phyloP scores from a whole-genome alignment of 2,329 filamentous ascomycete genomes.

The Colletotrichum costaricense region DNA sequence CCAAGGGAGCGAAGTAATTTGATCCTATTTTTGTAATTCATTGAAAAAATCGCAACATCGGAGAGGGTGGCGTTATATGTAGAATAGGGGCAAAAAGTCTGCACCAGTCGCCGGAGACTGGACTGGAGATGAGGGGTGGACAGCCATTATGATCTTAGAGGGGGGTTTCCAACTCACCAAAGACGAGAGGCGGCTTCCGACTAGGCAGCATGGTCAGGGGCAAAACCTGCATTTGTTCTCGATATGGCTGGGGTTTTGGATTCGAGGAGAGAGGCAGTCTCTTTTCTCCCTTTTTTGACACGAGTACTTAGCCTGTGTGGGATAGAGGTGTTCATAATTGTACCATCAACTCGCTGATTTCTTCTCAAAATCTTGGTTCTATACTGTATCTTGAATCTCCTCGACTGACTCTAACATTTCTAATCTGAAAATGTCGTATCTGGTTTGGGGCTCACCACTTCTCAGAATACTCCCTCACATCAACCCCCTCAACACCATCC shows the following conservation, averaged over 20 bases:
- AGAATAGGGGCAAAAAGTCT: slow-evolving; percentile 24
- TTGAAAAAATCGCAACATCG: slow-evolving; percentile 9
- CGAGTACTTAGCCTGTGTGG: slow-evolving; percentile 17
- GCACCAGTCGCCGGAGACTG: slow-evolving; percentile 5
- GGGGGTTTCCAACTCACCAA: no score
- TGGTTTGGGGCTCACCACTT: slow-evolving; percentile 9
- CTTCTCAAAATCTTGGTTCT: background rate
- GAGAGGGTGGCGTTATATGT: slow-evolving; percentile 34
- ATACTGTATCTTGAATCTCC: background rate
- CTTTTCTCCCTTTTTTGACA: slow-evolving; percentile 7
- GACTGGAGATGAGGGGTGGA: background rate
- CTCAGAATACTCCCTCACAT: slow-evolving; percentile 9
- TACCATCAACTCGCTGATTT: slow-evolving; percentile 18
- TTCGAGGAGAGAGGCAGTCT: slow-evolving; percentile 12
- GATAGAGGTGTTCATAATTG: slow-evolving; percentile 31
- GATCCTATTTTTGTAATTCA: slow-evolving; percentile 25
- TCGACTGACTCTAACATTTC: background rate
- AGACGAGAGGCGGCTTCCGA: background rate
- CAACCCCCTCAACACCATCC: slow-evolving; percentile 36
- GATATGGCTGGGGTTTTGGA: background rate
- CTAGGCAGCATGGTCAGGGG: background rate
- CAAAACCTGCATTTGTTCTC: background rate
- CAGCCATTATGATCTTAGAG: background rate
- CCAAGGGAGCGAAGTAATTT: background rate
- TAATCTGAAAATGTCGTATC: background rate